These are phyloP conservation scores for Rhodamnia argentea DNA, from an alignment of 345 rosid species.

Conservation along the genomic window DNA sequence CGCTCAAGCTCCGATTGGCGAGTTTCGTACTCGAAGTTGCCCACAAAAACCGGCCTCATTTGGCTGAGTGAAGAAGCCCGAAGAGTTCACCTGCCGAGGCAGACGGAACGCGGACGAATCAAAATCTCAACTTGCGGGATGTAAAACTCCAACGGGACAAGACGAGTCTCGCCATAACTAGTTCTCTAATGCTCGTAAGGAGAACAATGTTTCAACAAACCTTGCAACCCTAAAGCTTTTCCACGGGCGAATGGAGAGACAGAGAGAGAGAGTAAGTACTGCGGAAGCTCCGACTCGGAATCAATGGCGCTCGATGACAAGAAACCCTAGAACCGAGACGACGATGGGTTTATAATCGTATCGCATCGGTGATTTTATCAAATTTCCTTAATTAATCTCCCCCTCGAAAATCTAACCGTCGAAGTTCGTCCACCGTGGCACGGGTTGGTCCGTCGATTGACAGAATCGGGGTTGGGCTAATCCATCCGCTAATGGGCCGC, in stretches of 20 bases:
- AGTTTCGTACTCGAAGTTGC: slow-evolving; percentile 76
- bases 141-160: not conserved
- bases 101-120: not conserved
- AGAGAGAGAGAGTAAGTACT: not conserved
- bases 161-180: not conserved
- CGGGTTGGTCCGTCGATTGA: not conserved
- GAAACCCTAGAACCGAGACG: not conserved
- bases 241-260: not conserved
- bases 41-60: slow-evolving; percentile 65
- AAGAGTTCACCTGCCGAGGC: not conserved
- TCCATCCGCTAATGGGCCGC: not conserved
- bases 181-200: not conserved
- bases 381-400: not conserved
- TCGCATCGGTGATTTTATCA: not conserved
- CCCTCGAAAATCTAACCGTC: not conserved
- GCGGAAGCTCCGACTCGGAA: not conserved
- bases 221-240: not conserved
- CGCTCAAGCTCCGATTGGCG: slow-evolving; percentile 78
- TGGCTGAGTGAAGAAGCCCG: not conserved
- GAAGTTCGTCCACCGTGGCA: not conserved
- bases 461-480: not conserved
- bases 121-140: not conserved
- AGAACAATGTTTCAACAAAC: not conserved
- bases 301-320: not conserved
- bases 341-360: not conserved